These are phyloP conservation scores for Prototheca stagnorum DNA, from an alignment of 163 green algal genomes.

Conservation along the genomic window DNA sequence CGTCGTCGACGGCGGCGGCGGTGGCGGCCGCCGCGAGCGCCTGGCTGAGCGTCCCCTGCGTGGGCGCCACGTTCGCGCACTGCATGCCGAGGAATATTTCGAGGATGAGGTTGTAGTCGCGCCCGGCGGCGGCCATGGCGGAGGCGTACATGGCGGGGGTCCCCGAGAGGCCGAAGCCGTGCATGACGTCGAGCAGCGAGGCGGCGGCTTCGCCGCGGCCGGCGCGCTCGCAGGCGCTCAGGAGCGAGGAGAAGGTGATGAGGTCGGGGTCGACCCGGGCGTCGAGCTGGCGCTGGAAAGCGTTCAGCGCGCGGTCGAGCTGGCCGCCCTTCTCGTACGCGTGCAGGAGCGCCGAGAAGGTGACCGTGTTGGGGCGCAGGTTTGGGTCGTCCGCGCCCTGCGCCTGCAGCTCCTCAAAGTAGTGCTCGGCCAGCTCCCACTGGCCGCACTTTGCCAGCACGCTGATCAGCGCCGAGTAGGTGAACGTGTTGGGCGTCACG, in stretches of 20 bases:
- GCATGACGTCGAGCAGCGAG: slow-evolving; percentile 15
- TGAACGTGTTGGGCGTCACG: slow-evolving; percentile 16
- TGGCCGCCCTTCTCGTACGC: slow-evolving; percentile 24
- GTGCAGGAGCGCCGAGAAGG: slow-evolving; percentile 16
- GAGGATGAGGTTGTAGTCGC: slow-evolving; percentile 5
- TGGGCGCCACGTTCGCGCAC: slow-evolving; percentile 1
- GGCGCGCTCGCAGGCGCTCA: slow-evolving; percentile 16
- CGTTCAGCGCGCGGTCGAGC: slow-evolving; percentile 12
- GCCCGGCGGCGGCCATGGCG: slow-evolving; percentile 4
- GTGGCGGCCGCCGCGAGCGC: neutral
- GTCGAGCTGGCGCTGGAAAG: slow-evolving; percentile 15
- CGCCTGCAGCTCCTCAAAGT: slow-evolving; percentile 43
- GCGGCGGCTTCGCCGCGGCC: slow-evolving; percentile 1
- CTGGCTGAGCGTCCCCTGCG: neutral
- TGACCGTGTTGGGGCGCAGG: slow-evolving; percentile 19
- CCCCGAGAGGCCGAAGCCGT: slow-evolving; percentile 9
- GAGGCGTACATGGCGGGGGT: slow-evolving; percentile 15
- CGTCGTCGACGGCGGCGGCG: neutral
- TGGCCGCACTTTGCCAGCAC: slow-evolving; percentile 16
- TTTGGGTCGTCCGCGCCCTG: slow-evolving; percentile 10
- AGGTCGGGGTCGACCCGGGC: slow-evolving; percentile 13
- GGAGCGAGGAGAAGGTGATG: slow-evolving; percentile 18
- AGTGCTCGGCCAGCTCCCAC: slow-evolving; percentile 39
- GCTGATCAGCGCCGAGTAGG: slow-evolving; percentile 16
- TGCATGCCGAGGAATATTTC: slow-evolving; percentile 23